A percentile compares a stretch with the other conserved stretches of the same genome.
Evolutionary conservation across 192 early-diverging fungal genomes (phyloP).

Genomic region (Nowakowskiella sp.): DNA sequence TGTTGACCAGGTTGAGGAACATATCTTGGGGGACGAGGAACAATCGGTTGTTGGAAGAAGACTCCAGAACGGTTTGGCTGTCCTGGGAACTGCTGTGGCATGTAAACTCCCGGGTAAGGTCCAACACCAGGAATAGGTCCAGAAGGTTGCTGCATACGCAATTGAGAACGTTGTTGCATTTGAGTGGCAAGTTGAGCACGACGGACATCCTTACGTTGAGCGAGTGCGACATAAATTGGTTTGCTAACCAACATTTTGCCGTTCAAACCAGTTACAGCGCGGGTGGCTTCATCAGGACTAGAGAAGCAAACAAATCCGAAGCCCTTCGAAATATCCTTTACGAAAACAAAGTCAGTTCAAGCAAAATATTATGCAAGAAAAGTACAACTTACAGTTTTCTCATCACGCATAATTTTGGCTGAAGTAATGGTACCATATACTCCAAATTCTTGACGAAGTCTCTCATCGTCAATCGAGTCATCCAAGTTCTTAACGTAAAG

Average conservation of each 20-base stretch:
- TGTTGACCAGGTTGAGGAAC: too few species aligned
- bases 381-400: slow-evolving; percentile 46
- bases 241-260: slow-evolving; percentile 88
- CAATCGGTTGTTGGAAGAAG: too few species aligned
- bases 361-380: neutral
- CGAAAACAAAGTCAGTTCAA: neutral
- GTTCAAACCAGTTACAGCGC: slow-evolving; percentile 98
- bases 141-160: slow-evolving; percentile 66
- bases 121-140: slow-evolving; percentile 31
- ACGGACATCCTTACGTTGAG: slow-evolving; percentile 96
- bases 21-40: too few species aligned
- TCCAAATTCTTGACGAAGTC: slow-evolving; percentile 91
- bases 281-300: slow-evolving; percentile 96
- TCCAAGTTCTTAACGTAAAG: slow-evolving; percentile 99
- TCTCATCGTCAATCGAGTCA: slow-evolving; percentile 92
- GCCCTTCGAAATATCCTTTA: slow-evolving; percentile 65
- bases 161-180: slow-evolving; percentile 81
- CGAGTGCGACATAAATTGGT: slow-evolving; percentile 96
- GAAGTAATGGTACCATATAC: slow-evolving; percentile 93
- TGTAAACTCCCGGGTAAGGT: slow-evolving; percentile 2
- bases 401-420: slow-evolving; percentile 97
- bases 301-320: slow-evolving; percentile 99
- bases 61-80: too few species aligned
- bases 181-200: slow-evolving; percentile 93
- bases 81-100: slow-evolving; percentile 3